Percentiles rank a stretch among this genome's conserved stretches.
Conservation (phyloP, 768 basidiomycete genomes). For the Leccinellum albellum region DNA sequence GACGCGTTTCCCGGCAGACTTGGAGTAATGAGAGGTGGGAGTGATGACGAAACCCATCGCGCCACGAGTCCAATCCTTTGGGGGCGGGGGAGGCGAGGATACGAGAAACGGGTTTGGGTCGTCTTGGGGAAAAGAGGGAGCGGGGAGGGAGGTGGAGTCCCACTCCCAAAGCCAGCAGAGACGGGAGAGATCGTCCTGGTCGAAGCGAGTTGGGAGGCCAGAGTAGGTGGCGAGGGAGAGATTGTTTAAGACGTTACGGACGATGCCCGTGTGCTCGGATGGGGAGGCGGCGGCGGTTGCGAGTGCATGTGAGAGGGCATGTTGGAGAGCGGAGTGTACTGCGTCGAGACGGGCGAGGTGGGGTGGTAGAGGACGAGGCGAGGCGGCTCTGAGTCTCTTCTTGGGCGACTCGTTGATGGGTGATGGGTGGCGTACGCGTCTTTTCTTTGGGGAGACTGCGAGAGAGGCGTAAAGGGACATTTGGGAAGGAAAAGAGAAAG, state of each 20-base stretch:
- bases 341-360: conserved; percentile 59
- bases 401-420: conserved; percentile 40
- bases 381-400: conserved; percentile 62
- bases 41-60: conserved; percentile 76
- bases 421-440: conserved; percentile 46
- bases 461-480: no score
- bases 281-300: conserved; percentile 81
- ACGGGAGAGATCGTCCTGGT: conserved; percentile 64
- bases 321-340: conserved; percentile 69
- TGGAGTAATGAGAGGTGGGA: conserved; percentile 70
- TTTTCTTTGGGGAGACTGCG: conserved; percentile 69
- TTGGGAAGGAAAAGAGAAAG: neutral
- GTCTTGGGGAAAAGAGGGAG: conserved; percentile 29
- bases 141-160: conserved; percentile 51
- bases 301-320: conserved; percentile 80
- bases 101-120: conserved; percentile 74
- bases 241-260: conserved; percentile 77
- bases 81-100: conserved; percentile 33
- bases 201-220: conserved; percentile 61
- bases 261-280: conserved; percentile 67
- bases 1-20: conserved; percentile 58
- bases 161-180: conserved; percentile 92
- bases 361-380: conserved; percentile 44
- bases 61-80: conserved; percentile 74
- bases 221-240: conserved; percentile 65